A percentile compares a stretch with the other conserved stretches of the same genome.
phyloP scores from a whole-genome alignment of 495 filamentous ascomycete species.

The Aspergillus haitiensis region DNA sequence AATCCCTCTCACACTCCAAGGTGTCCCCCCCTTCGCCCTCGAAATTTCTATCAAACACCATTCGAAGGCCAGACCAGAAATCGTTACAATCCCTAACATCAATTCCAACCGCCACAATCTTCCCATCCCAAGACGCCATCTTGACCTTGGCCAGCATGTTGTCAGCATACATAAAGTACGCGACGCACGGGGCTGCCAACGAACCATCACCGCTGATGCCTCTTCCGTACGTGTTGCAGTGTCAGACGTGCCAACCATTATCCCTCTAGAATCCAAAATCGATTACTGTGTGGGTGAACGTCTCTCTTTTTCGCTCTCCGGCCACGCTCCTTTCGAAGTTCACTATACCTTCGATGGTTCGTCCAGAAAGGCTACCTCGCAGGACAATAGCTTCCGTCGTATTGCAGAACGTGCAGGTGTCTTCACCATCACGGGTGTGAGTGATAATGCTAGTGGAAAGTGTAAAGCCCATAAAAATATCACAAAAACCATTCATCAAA shows the following conservation, averaged over 20 bases:
- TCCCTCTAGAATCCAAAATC: conserved; percentile 75
- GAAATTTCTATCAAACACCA: conserved; percentile 93
- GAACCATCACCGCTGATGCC: conserved; percentile 62
- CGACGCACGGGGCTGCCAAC: conserved; percentile 80
- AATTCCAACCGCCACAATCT: conserved; percentile 71
- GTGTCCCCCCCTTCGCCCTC: conserved; percentile 82
- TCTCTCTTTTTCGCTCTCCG: conserved; percentile 84
- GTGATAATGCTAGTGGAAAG: conserved; percentile 70
- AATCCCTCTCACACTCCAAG: conserved; percentile 80
- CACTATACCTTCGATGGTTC: conserved; percentile 84
- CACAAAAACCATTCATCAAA: conserved; percentile 78
- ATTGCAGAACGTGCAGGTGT: conserved; percentile 86
- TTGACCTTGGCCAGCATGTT: conserved; percentile 81
- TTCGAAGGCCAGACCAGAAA: conserved; percentile 72
- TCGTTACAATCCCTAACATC: conserved; percentile 75
- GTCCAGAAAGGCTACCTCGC: conserved; percentile 72
- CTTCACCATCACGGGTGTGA: conserved; percentile 81
- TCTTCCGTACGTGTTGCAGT: conserved; percentile 82
- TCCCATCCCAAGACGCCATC: conserved; percentile 74
- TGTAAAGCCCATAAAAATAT: conserved; percentile 78
- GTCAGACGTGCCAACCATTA: conserved; percentile 87
- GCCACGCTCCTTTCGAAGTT: conserved; percentile 85
- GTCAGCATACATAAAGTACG: conserved; percentile 85
- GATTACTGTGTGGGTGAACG: conserved; percentile 97
- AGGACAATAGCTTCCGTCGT: conserved; percentile 78